These are phyloP conservation scores for Rhytidiadelphus loreus DNA, from an alignment of 225 moss, liverwort and hornwort species.

Conservation along the genomic window DNA sequence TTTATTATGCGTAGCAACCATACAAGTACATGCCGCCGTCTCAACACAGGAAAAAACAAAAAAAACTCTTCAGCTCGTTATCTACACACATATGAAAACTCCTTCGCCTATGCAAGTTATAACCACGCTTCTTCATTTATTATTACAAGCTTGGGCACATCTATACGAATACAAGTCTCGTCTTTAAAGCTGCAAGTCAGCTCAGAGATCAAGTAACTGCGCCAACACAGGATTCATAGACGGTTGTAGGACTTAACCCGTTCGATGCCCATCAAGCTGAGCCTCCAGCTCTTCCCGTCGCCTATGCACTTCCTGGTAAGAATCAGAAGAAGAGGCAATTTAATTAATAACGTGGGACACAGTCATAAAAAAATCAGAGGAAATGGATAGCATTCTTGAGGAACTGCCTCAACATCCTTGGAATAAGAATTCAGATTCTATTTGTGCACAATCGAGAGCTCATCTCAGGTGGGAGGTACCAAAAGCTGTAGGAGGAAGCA, in stretches of 20 bases:
- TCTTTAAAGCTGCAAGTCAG: background rate
- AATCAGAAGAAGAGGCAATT: background rate
- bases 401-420: background rate
- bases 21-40: background rate
- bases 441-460: background rate
- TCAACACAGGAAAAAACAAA: background rate
- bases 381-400: background rate
- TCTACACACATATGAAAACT: background rate
- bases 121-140: background rate
- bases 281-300: slow-evolving; percentile 37
- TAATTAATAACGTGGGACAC: background rate
- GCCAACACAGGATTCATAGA: background rate
- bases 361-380: background rate
- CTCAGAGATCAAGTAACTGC: background rate
- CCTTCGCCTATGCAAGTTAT: background rate
- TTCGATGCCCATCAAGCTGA: slow-evolving; percentile 23
- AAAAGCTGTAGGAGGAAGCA: background rate
- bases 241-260: background rate
- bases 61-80: background rate
- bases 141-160: background rate
- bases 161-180: background rate
- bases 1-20: background rate
- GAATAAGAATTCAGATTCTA: background rate
- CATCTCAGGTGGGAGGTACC: background rate
- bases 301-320: slow-evolving; percentile 27